Percentiles rank a stretch among this genome's conserved stretches.
These are phyloP conservation scores for Mycena crocata DNA, from an alignment of 768 basidiomycete genomes.

Conservation along the genomic window DNA sequence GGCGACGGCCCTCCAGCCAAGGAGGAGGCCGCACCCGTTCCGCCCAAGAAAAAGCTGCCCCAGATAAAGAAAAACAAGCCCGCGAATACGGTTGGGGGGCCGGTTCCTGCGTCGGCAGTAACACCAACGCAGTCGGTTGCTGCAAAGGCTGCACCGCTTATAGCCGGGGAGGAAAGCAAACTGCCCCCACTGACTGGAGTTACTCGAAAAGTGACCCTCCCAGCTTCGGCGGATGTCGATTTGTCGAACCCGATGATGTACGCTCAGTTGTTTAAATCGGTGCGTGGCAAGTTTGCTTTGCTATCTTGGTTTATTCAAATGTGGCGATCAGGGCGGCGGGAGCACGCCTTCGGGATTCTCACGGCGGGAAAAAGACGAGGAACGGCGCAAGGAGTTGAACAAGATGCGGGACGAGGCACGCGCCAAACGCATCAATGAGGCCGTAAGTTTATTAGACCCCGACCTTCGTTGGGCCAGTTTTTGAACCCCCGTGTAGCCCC, in stretches of 20 bases:
- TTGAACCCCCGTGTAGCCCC: conserved; percentile 48
- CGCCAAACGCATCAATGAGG: conserved; percentile 65
- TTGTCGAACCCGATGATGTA: conserved; percentile 73
- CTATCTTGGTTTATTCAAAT: neutral
- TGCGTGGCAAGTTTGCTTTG: conserved; percentile 41
- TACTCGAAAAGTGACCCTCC: conserved; percentile 55
- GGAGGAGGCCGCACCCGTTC: conserved; percentile 47
- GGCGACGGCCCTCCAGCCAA: conserved; percentile 41
- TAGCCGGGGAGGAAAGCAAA: conserved; percentile 42
- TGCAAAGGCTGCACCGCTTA: conserved; percentile 39
- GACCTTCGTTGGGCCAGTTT: neutral
- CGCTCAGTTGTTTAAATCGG: conserved; percentile 69
- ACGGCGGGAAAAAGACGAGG: conserved; percentile 68
- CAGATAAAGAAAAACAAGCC: conserved; percentile 76
- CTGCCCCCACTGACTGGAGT: conserved; percentile 33
- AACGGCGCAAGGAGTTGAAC: conserved; percentile 73
- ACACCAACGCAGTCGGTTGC: conserved; percentile 24
- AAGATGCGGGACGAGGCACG: conserved; percentile 78
- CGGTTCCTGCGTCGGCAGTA: conserved; percentile 40
- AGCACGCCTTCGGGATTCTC: conserved; percentile 59
- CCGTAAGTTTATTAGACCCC: conserved; percentile 51
- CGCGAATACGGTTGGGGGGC: conserved; percentile 35
- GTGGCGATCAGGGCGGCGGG: conserved; percentile 51
- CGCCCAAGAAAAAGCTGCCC: conserved; percentile 75
- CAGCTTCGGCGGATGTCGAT: conserved; percentile 69